phyloP scores from a whole-genome alignment of 176 grass and related monocot genomes.

The Paspalum notatum region DNA sequence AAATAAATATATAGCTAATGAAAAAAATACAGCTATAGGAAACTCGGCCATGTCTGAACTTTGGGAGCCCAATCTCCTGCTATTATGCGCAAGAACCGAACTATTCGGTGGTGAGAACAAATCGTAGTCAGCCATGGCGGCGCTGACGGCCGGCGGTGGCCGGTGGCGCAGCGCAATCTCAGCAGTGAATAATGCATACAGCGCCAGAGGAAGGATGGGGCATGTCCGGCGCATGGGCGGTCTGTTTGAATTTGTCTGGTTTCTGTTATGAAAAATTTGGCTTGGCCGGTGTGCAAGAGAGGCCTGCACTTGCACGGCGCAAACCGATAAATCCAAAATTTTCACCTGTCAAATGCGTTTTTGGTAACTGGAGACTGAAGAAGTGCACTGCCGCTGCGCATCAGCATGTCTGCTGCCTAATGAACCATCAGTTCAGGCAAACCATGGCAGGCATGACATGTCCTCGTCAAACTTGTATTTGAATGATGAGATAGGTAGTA shows the following conservation, averaged over 20 bases:
- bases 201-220: too few relatives aligned
- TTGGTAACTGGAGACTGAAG: not conserved
- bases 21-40: not conserved
- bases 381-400: not conserved
- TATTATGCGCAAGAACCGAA: constrained; percentile 24
- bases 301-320: not conserved
- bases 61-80: not conserved
- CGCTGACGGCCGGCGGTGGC: not conserved
- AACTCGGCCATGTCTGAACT: constrained; percentile 16
- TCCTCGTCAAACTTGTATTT: not conserved
- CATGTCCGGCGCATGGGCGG: not conserved
- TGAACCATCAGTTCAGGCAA: not conserved
- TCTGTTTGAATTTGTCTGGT: not conserved
- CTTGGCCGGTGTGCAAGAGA: not conserved
- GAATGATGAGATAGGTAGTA: too few relatives aligned
- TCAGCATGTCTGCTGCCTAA: not conserved
- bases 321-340: not conserved
- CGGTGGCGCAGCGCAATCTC: too few relatives aligned
- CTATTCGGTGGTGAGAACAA: not conserved
- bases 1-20: not conserved
- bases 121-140: not conserved
- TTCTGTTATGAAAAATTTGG: not conserved
- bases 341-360: not conserved
- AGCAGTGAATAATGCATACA: too few relatives aligned
- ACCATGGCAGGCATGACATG: not conserved